A percentile compares a stretch with the other conserved stretches of the same genome.
These are phyloP conservation scores for Triticum turgidum DNA, from an alignment of 176 grass and related monocot genomes.

Conservation along the genomic window DNA sequence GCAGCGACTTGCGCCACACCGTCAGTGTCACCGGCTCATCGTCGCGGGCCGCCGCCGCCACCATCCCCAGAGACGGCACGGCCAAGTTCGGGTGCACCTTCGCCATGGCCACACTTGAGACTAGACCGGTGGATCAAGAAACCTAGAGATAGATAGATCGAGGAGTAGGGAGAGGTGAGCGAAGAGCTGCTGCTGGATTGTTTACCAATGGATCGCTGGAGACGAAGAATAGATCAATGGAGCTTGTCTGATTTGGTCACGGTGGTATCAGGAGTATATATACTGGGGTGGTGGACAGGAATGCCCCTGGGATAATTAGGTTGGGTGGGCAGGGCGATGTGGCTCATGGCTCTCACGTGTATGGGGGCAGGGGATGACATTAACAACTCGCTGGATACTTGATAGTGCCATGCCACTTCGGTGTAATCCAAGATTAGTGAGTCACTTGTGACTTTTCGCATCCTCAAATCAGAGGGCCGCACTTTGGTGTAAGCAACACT, in stretches of 20 bases:
- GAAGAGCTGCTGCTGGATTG: background rate
- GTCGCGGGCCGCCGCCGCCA: background rate
- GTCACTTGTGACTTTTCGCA: background rate
- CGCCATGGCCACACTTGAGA: conserved; percentile 20
- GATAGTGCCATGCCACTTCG: conserved; percentile 33
- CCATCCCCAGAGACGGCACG: conserved; percentile 6
- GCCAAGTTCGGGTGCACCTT: conserved; percentile 54
- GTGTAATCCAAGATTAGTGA: background rate
- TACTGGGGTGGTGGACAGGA: conserved; percentile 31
- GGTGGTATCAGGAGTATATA: conserved; percentile 14
- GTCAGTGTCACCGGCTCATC: conserved; percentile 55
- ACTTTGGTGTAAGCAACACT: background rate
- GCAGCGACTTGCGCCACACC: conserved; percentile 92
- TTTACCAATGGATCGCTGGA: background rate
- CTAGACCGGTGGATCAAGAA: background rate
- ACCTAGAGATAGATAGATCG: background rate
- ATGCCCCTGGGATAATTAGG: conserved; percentile 46
- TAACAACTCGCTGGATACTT: conserved; percentile 11
- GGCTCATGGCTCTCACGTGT: conserved; percentile 39
- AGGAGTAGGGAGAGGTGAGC: background rate
- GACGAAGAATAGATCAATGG: background rate
- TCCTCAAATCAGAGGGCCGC: background rate
- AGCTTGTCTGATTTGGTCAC: conserved; percentile 27
- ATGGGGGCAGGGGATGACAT: conserved; percentile 25
- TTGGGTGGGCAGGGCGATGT: conserved; percentile 31